These are phyloP conservation scores for Pseudoscleropodium purum DNA, from an alignment of 225 moss, liverwort and hornwort species.

Conservation along the genomic window DNA sequence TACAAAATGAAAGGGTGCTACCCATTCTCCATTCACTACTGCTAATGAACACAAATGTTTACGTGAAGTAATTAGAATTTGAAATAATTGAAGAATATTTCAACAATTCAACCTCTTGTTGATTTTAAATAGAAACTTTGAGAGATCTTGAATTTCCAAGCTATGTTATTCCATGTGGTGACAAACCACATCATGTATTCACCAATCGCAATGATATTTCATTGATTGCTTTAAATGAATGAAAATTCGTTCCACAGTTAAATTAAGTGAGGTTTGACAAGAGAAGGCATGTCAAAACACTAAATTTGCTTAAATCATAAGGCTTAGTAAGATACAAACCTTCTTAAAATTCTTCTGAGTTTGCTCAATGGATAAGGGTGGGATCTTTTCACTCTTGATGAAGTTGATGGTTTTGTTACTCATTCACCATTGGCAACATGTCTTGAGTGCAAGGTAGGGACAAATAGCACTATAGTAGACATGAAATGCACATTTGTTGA, in stretches of 20 bases:
- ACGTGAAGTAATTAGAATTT: not conserved
- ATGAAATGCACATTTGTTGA: not conserved
- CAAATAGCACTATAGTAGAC: constrained; percentile 62
- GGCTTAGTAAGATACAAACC: not conserved
- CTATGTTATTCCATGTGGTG: not conserved
- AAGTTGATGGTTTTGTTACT: constrained; percentile 63
- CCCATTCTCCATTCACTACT: not conserved
- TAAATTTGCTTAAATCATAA: not conserved
- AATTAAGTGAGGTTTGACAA: too few species aligned
- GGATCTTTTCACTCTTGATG: constrained; percentile 79
- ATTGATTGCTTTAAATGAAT: not conserved
- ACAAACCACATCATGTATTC: not conserved
- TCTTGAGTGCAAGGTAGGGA: constrained; percentile 89
- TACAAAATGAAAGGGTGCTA: not conserved
- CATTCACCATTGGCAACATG: constrained; percentile 89
- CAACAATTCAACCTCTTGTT: not conserved
- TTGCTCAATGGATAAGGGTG: constrained; percentile 60
- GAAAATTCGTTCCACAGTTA: not conserved
- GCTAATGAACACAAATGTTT: too few species aligned
- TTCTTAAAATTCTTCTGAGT: constrained; percentile 79
- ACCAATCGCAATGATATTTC: not conserved
- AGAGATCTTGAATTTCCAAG: not conserved
- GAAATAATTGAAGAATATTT: not conserved
- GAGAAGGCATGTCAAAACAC: not conserved
- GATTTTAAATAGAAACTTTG: not conserved